Evolutionary conservation across 768 basidiomycete species (phyloP), one percentile per base, ranked within the genome.

Genomic region (Lactifluus rugatus): DNA sequence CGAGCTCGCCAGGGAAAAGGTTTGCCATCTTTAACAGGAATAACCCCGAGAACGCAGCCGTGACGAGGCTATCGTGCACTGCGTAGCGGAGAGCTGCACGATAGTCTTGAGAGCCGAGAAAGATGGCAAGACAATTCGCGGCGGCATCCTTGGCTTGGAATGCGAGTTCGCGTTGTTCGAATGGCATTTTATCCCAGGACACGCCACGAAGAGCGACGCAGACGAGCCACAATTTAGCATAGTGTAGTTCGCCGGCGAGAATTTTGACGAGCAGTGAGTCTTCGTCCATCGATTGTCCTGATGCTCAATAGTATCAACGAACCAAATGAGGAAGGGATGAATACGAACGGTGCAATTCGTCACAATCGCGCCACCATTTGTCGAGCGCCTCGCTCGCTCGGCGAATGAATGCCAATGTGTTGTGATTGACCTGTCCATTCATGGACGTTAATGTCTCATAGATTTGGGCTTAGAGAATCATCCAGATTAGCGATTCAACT

Each of bases 131-230:
- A 68, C 91, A 93, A 62, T 84, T 83, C 36, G 87, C 83, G 5
- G 93, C 93, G 0, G 93, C 88, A 66, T 94, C 91, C 73, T 93
- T 95, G 26, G 93, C 93, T 66, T 94, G 89, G 75, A 95, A 94
- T 3, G 93, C 93, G 47, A 95, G 78, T 69, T 95, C 93, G 39
- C 92, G 84, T 68, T 95, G 93, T 70, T 96, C 93, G 60, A 89
- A 91, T 3, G 91, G 84, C 86, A 96, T 91, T 71, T 93, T 93
- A 67, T 96, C 93, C 93, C 93, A 97, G 5, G 89, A 83, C 25
- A 87, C 89, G 17, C 93, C 93, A 58, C 93, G 82, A 47, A 97
- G 74, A 13, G 92, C 92, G 23, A 95, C 86, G 68, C 93, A 96
- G 21, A 93, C 87, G 32, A 95, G 81, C 93, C 93, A 96, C 5